These are phyloP conservation scores for Aurantiochytrium sp. DNA, from an alignment of 108 stramenopile genomes.

Conservation along the genomic window DNA sequence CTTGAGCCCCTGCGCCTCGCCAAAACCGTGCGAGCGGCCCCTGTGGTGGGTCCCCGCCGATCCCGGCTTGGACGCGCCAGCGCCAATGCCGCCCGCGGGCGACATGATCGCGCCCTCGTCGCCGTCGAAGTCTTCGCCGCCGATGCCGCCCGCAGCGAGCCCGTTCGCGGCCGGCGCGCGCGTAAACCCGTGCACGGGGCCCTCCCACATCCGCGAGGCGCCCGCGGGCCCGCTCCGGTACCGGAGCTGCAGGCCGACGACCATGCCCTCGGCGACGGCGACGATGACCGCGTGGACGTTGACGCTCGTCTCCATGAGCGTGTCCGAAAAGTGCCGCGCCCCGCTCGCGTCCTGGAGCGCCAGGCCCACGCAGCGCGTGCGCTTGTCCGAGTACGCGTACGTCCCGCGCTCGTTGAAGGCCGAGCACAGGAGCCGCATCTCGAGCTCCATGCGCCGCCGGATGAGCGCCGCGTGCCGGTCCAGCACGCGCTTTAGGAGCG, in stretches of 20 bases:
- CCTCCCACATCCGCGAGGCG: neutral
- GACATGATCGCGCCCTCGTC: neutral
- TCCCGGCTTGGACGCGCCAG: neutral
- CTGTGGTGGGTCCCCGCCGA: neutral
- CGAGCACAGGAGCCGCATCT: neutral
- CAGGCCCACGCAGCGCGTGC: neutral
- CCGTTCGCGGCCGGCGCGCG: neutral
- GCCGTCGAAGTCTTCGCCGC: neutral
- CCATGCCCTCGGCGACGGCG: slow-evolving; percentile 17
- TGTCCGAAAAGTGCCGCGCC: neutral
- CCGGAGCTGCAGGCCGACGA: neutral
- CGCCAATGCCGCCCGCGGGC: neutral
- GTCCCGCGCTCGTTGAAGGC: slow-evolving; percentile 14
- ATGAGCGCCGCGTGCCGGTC: neutral
- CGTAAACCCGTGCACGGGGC: neutral
- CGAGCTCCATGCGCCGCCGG: neutral
- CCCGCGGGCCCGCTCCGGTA: neutral
- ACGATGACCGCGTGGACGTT: neutral
- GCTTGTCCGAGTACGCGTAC: neutral
- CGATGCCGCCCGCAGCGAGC: neutral
- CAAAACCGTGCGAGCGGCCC: neutral
- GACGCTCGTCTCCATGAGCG: neutral
- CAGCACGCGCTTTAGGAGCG: neutral
- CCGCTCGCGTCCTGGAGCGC: neutral
- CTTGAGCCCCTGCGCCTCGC: neutral